A percentile compares a stretch with the other conserved stretches of the same genome.
These are phyloP conservation scores for Penicillium malachiteum DNA, from an alignment of 495 filamentous ascomycete species.

Conservation along the genomic window DNA sequence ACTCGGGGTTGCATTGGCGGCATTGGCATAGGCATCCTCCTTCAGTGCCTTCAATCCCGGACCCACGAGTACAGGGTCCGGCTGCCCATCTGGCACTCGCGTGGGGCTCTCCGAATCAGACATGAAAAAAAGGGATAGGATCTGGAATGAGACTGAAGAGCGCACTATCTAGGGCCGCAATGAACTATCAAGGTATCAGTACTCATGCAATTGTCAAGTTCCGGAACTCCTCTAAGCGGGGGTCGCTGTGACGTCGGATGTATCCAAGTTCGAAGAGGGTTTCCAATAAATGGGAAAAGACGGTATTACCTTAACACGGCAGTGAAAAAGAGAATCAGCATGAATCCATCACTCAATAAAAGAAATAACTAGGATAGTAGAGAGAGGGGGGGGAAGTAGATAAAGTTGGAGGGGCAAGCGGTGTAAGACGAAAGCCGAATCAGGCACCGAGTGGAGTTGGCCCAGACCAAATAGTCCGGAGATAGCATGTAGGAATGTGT, in stretches of 20 bases:
- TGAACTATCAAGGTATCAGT: constrained; percentile 12
- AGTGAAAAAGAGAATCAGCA: no score
- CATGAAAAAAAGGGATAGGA: constrained; percentile 24
- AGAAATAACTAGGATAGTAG: constrained; percentile 2
- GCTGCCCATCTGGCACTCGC: constrained; percentile 33
- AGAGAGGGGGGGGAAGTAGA: constrained; percentile 11
- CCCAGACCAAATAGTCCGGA: background rate
- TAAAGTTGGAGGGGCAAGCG: constrained; percentile 27
- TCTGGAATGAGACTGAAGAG: background rate
- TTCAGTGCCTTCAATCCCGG: constrained; percentile 34
- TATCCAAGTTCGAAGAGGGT: no score
- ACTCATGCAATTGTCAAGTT: constrained; percentile 21
- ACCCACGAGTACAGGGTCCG: constrained; percentile 36
- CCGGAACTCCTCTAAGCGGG: background rate
- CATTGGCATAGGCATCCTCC: constrained; percentile 31
- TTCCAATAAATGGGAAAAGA: no score
- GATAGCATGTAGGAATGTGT: no score
- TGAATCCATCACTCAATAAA: background rate
- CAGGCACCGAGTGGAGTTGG: constrained; percentile 14
- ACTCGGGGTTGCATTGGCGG: constrained; percentile 27
- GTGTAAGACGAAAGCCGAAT: constrained; percentile 25
- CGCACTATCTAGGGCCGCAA: background rate
- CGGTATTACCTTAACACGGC: no score
- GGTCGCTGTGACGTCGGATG: no score
- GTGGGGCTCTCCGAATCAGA: constrained; percentile 32